phyloP scores from a whole-genome alignment of 2,329 filamentous ascomycete genomes.

The Orbilia brochopaga region DNA sequence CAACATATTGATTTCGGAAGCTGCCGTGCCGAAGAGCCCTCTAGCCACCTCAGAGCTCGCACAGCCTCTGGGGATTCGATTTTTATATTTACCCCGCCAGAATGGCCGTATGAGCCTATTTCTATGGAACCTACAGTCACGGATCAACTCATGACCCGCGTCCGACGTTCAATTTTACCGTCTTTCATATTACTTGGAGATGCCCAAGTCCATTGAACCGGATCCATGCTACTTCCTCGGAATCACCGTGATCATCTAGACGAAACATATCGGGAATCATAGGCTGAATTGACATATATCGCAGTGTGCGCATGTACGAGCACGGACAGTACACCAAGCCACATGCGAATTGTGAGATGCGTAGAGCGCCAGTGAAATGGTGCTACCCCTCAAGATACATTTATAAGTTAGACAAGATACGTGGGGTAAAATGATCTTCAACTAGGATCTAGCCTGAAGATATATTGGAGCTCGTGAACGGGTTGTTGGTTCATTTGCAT shows the following conservation, averaged over 20 bases:
- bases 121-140: conserved; percentile 11
- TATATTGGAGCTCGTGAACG: conserved; percentile 18
- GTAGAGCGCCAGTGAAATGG: neutral
- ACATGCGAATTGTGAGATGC: neutral
- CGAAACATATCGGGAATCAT: conserved; percentile 8
- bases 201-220: conserved; percentile 39
- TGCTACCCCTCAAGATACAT: conserved; percentile 24
- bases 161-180: conserved; percentile 9
- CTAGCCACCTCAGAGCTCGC: conserved; percentile 4
- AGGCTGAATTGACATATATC: conserved; percentile 61
- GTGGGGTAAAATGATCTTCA: conserved; percentile 42
- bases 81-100: conserved; percentile 27
- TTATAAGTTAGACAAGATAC: conserved; percentile 7
- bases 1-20: conserved; percentile 1
- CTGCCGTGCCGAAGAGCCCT: neutral
- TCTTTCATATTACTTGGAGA: conserved; percentile 7
- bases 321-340: conserved; percentile 56
- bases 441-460: conserved; percentile 40
- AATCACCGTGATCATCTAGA: conserved; percentile 12
- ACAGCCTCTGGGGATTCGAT: conserved; percentile 8
- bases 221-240: conserved; percentile 8
- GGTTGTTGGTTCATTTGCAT: conserved; percentile 5
- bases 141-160: conserved; percentile 13
- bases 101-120: conserved; percentile 17
- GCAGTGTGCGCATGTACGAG: conserved; percentile 60